Evolutionary conservation across 83 land plant species (phyloP).

Genomic region (Diphasiastrum complanatum): DNA sequence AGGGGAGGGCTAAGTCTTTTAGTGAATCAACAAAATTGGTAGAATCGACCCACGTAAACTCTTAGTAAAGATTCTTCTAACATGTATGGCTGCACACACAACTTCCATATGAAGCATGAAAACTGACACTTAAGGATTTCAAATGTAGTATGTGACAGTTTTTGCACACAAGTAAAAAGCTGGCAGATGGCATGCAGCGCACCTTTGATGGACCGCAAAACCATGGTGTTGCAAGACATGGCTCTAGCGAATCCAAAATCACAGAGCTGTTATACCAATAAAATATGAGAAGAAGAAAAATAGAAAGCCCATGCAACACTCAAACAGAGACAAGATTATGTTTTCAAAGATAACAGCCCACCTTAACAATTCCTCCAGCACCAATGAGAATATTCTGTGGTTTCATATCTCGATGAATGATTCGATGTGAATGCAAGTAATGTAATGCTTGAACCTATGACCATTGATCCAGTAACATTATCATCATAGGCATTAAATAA

Average conservation of each 20-base stretch:
- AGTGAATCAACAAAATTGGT: no score
- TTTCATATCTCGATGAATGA: conserved; percentile 98
- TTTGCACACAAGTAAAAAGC: no score
- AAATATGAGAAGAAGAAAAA: conserved; percentile 11
- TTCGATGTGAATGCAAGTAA: conserved; percentile 93
- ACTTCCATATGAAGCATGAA: no score
- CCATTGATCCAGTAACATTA: no score
- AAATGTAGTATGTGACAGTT: no score
- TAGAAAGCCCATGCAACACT: neutral
- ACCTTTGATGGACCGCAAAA: conserved; percentile 94
- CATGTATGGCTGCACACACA: no score
- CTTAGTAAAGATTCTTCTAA: no score
- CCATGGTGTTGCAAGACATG: conserved; percentile 99
- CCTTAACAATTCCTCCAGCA: conserved; percentile 93
- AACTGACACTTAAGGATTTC: no score
- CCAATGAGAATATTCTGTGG: conserved; percentile 99
- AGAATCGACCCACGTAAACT: no score
- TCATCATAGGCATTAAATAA: conserved; percentile 16
- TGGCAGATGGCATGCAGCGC: neutral
- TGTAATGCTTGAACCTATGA: conserved; percentile 83
- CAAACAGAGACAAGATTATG: neutral
- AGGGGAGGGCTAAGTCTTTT: no score
- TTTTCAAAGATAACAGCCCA: conserved; percentile 9
- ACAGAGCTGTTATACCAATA: conserved; percentile 59
- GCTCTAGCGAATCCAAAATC: conserved; percentile 99